Evolutionary conservation across 2,329 filamentous ascomycete species (phyloP), one percentile per base, ranked within the genome.

Genomic region (Aspergillus costaricaensis): DNA sequence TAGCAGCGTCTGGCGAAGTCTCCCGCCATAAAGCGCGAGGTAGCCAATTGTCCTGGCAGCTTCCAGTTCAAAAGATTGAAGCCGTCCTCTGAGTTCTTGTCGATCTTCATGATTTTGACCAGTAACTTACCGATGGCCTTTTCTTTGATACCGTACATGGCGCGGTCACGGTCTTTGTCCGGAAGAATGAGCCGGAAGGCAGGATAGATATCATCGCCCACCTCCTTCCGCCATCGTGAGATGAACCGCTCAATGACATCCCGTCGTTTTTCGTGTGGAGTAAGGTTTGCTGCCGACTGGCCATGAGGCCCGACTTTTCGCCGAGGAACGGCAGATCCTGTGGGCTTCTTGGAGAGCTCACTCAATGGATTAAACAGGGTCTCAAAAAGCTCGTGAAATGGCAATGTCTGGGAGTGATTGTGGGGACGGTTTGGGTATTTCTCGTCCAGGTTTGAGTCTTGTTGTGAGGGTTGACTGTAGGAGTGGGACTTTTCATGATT

Each of bases 121-220:
- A 98, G 81, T 19, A 98, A 79, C 72, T 92, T 96, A 9, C 89
- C 94, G 61, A 99, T 92, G 5, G 88, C 86, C 73, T 90, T 93
- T 79, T 99, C 95, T 73, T 98, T 98, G 43, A 99, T 81, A 0
- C 94, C 92, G 70, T 98, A 99, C 81, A 96, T 92, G 17, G 90
- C 90, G 51, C 95, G 86, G 70, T 98, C 92, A 41, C 92, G 87
- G 72, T 99, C 95, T 72, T 96, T 96, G 70, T 96, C 92, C 0
- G 94, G 93, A 3, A 97, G 83, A 59, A 98, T 96, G 50, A 99
- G 84, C 19, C 95, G 88, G 75, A 99, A 85, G 1, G 92, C 94
- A 0, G 95, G 95, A 72, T 95, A 98, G 69, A 99, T 91, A 75
- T 99, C 95, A 67, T 91, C 81, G 25, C 95, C 95, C 21, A 97